Conservation (phyloP, 129 eudicot species). For the Lactuca sativa region DNA sequence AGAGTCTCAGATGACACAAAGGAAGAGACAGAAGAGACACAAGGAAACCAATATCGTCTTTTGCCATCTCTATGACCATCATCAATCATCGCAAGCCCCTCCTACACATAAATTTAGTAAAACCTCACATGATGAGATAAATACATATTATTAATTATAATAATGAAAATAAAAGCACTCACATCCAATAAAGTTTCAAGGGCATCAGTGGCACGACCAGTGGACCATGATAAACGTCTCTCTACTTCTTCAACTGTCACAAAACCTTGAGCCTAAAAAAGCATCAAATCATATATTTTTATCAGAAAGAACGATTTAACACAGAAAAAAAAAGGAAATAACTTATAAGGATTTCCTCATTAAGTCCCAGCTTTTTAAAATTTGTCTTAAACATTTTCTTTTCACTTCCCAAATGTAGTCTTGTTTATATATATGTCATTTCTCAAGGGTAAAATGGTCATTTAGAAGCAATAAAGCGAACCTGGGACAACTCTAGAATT, state of each 20-base stretch:
- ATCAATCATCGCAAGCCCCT: slow-evolving; percentile 97
- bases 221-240: slow-evolving; percentile 81
- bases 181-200: slow-evolving; percentile 83
- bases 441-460: neutral
- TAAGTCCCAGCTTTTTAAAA: neutral
- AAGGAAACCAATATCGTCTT: slow-evolving; percentile 92
- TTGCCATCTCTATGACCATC: slow-evolving; percentile 85
- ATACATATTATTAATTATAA: neutral
- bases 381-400: neutral
- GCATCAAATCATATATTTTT: slow-evolving; percentile 7
- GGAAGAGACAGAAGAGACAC: slow-evolving; percentile 88
- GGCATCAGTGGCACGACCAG: slow-evolving; percentile 96
- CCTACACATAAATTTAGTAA: slow-evolving; percentile 37
- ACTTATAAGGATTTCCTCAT: neutral
- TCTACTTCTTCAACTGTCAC: slow-evolving; percentile 86
- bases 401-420: neutral
- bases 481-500: slow-evolving; percentile 95
- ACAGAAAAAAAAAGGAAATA: neutral
- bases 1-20: slow-evolving; percentile 59
- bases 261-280: slow-evolving; percentile 79
- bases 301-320: slow-evolving; percentile 7
- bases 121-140: neutral
- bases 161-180: slow-evolving; percentile 28
- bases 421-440: too few relatives aligned
- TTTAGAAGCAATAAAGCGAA: slow-evolving; percentile 22